A percentile compares a stretch with the other conserved stretches of the same genome.
phyloP scores from a whole-genome alignment of 1,139 yeast species.

The Lizanozyma gosingica region DNA sequence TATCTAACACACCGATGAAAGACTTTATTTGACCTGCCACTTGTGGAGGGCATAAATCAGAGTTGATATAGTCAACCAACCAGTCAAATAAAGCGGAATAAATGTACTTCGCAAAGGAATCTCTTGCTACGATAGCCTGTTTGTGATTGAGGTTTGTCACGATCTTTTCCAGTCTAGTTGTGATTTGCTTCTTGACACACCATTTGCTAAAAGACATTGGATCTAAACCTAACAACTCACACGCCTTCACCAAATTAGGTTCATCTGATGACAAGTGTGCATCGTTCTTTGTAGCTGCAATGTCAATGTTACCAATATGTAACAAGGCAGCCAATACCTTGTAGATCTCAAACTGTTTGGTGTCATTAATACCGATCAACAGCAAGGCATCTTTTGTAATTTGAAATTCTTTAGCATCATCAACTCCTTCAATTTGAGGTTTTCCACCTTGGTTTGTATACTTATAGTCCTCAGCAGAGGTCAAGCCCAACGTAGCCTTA shows the following conservation, averaged over 20 bases:
- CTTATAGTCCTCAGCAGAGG: slow-evolving; percentile 57
- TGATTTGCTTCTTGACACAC: slow-evolving; percentile 88
- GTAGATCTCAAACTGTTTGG: slow-evolving; percentile 62
- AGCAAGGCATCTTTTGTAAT: slow-evolving; percentile 68
- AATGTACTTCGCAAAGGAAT: slow-evolving; percentile 90
- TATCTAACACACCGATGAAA: slow-evolving; percentile 95
- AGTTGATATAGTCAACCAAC: slow-evolving; percentile 79
- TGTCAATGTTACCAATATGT: slow-evolving; percentile 88
- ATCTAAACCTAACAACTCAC: slow-evolving; percentile 79
- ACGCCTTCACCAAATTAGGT: slow-evolving; percentile 73
- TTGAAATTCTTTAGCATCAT: slow-evolving; percentile 70
- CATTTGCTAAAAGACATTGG: slow-evolving; percentile 73
- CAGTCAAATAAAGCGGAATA: slow-evolving; percentile 92
- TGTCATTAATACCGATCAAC: slow-evolving; percentile 63
- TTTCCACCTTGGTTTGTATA: slow-evolving; percentile 91
- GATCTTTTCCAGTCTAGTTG: slow-evolving; percentile 88
- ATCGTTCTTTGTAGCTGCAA: slow-evolving; percentile 78
- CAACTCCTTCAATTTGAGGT: slow-evolving; percentile 64
- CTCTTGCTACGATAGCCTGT: slow-evolving; percentile 89
- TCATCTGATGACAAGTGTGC: slow-evolving; percentile 81
- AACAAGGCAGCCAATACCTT: slow-evolving; percentile 79
- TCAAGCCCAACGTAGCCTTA: slow-evolving; percentile 51
- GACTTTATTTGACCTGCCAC: slow-evolving; percentile 50
- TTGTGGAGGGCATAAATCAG: slow-evolving; percentile 71
- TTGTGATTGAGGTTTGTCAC: slow-evolving; percentile 73